These are phyloP conservation scores for Cantharellus anzutake DNA, from an alignment of 768 basidiomycete species.

Conservation along the genomic window DNA sequence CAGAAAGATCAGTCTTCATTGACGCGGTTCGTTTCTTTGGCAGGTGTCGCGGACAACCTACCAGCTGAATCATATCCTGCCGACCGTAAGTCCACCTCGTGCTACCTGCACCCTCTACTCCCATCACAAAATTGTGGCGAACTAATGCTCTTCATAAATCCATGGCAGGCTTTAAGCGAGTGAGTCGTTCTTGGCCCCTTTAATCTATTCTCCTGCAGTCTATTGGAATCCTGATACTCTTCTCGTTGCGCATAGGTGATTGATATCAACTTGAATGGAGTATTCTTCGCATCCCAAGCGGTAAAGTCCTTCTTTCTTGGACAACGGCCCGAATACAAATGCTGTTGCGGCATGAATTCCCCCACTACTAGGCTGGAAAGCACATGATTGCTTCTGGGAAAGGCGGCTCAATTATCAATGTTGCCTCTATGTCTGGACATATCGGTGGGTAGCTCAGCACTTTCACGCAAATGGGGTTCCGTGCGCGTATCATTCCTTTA, in stretches of 20 bases:
- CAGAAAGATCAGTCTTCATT: not conserved
- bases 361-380: constrained; percentile 1
- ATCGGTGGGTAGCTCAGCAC: not conserved
- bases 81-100: constrained; percentile 2
- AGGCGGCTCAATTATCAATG: constrained; percentile 7
- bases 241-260: constrained; percentile 1
- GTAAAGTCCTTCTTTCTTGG: not conserved
- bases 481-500: not conserved
- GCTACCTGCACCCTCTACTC: not conserved
- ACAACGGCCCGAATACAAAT: too few relatives aligned
- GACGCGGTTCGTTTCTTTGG: not conserved
- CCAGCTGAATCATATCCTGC: constrained; percentile 4
- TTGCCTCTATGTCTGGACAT: constrained; percentile 8
- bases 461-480: not conserved
- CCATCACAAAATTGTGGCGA: not conserved
- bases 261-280: constrained; percentile 7
- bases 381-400: constrained; percentile 7
- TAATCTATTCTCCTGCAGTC: not conserved
- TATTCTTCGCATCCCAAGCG: constrained; percentile 4
- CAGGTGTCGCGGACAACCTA: constrained; percentile 6
- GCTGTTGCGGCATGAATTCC: not conserved
- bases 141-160: not conserved
- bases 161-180: not conserved
- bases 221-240: not conserved
- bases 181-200: not conserved